These are phyloP conservation scores for Galeopsis tetrahit DNA, from an alignment of 257 asterid species.

Conservation along the genomic window DNA sequence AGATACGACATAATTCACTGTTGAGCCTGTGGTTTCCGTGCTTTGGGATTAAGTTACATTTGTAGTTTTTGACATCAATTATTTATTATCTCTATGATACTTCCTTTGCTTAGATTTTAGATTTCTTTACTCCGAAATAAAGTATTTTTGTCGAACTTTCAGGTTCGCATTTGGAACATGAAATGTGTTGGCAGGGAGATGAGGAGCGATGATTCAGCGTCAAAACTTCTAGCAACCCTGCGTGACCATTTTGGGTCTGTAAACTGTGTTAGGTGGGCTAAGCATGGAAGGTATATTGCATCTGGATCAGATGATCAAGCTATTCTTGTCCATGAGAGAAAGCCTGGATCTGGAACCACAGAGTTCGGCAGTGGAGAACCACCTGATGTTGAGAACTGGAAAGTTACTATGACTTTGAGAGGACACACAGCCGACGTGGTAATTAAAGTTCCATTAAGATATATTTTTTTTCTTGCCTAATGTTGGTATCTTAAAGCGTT, in stretches of 20 bases:
- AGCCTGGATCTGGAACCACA: constrained; percentile 94
- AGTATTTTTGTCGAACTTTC: constrained; percentile 32
- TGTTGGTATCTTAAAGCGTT: constrained; percentile 21
- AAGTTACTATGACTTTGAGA: constrained; percentile 89
- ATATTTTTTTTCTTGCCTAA: not conserved
- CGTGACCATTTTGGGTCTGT: constrained; percentile 98
- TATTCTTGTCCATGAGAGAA: constrained; percentile 91
- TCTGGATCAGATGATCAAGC: constrained; percentile 99
- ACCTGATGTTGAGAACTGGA: constrained; percentile 98
- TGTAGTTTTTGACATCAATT: not conserved
- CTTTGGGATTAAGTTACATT: not conserved
- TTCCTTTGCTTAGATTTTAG: not conserved
- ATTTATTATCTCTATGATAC: not conserved
- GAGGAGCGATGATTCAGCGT: constrained; percentile 57
- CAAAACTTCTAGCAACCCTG: constrained; percentile 86
- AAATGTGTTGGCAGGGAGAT: constrained; percentile 73
- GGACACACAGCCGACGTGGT: constrained; percentile 99
- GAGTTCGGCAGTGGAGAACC: constrained; percentile 99
- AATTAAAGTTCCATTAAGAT: constrained; percentile 40
- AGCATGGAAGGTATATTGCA: constrained; percentile 90
- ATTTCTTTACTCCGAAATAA: constrained; percentile 12
- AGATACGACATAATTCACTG: not conserved
- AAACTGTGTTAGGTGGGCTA: constrained; percentile 99
- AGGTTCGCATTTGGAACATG: constrained; percentile 99
- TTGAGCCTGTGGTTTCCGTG: constrained; percentile 8